These are phyloP conservation scores for Kluyveromyces dobzhanskii DNA, from an alignment of 805 yeast species.

Conservation along the genomic window DNA sequence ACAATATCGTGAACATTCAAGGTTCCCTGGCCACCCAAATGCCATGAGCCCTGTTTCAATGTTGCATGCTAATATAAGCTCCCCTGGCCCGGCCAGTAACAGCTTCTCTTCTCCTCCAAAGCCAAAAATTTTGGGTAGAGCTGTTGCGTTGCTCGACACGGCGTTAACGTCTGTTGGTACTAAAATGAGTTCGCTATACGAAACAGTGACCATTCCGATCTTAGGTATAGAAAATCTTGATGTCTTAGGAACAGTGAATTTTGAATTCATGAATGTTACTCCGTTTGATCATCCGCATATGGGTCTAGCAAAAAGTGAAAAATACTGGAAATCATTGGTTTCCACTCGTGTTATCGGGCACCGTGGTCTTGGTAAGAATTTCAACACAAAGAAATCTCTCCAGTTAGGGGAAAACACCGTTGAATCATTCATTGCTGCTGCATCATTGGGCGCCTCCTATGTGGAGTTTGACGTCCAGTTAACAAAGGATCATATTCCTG, in stretches of 20 bases:
- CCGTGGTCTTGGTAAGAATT: conserved; percentile 88
- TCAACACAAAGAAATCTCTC: conserved; percentile 58
- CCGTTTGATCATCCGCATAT: conserved; percentile 44
- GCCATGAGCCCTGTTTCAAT: conserved; percentile 5
- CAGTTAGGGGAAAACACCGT: conserved; percentile 95
- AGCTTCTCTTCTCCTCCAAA: conserved; percentile 16
- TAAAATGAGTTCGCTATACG: conserved; percentile 57
- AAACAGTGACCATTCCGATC: conserved; percentile 63
- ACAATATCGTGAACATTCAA: not conserved
- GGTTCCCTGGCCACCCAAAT: not conserved
- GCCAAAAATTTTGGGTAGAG: conserved; percentile 63
- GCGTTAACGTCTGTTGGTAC: conserved; percentile 61
- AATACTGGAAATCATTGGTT: conserved; percentile 87
- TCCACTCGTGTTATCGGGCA: conserved; percentile 92
- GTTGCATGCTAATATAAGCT: conserved; percentile 3
- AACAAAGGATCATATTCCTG: conserved; percentile 86
- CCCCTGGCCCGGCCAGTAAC: conserved; percentile 3
- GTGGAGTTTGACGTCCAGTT: conserved; percentile 96
- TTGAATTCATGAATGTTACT: conserved; percentile 62
- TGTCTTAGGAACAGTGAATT: conserved; percentile 66
- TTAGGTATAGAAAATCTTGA: conserved; percentile 64
- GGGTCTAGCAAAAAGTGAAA: conserved; percentile 34
- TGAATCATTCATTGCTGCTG: conserved; percentile 92
- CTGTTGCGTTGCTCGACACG: conserved; percentile 61
- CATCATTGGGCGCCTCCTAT: conserved; percentile 90